Evolutionary conservation across 2,329 filamentous ascomycete species (phyloP), one percentile per base, ranked within the genome.

Genomic region (Zasmidium angulare): DNA sequence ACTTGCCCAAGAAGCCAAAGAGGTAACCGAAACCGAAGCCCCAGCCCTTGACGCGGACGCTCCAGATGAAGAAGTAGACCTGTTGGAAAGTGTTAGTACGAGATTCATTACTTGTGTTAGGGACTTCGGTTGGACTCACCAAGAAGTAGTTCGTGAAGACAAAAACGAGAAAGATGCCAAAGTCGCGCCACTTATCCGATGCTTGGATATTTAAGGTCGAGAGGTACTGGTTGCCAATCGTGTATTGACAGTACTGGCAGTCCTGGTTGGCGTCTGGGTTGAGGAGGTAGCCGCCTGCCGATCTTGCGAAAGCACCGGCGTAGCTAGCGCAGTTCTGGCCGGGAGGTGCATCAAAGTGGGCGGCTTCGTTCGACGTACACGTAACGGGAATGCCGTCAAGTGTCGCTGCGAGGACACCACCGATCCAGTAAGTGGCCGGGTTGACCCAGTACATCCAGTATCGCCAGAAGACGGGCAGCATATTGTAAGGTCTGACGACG

Each of bases 371-470:
- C 2, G 72, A 62, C 0, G 88, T 84, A 72, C 91, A 96, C 0
- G 71, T 64, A 21, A 93, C 86, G 0, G 76, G 54, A 0, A 83
- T 84, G 66, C 87, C 86, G 47, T 88, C 88, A 2, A 96, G 77
- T 1, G 84, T 89, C 0, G 83, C 84, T 0, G 87, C 82, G 0
- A 92, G 74, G 76, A 95, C 85, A 20, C 86, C 88, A 9, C 82
- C 82, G 29, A 93, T 84, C 14, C 92, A 77, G 70, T 96, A 96
- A 0, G 88, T 91, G 64, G 96, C 88, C 0, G 91, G 91, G 0
- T 88, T 91, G 36, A 91, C 76, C 49, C 88, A 84, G 74, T 92
- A 92, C 86, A 91, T 89, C 79, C 90, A 90, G 64, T 86, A 84
- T 2, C 47, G 47, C 47, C 47, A 49, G 26, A 29, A 29, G 26